phyloP scores from a whole-genome alignment of 345 rosid species.

The Atalantia buxifolia region DNA sequence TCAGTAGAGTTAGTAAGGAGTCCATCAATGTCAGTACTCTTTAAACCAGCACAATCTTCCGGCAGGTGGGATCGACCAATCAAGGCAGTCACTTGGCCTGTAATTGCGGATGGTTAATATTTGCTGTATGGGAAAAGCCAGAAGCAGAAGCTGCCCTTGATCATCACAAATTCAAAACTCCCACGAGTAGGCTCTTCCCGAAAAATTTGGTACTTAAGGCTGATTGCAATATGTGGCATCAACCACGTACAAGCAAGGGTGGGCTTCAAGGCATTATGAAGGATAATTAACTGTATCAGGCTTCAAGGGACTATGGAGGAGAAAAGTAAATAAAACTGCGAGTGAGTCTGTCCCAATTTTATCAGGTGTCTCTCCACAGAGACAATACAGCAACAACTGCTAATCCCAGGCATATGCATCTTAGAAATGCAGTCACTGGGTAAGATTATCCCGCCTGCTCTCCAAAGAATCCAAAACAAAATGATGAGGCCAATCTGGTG shows the following conservation, averaged over 20 bases:
- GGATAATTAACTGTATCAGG: neutral
- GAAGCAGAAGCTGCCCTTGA: conserved; percentile 2
- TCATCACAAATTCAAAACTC: neutral
- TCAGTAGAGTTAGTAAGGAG: neutral
- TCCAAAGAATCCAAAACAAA: neutral
- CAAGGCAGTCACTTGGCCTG: neutral
- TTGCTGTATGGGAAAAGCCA: neutral
- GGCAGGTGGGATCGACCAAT: neutral
- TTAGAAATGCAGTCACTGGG: neutral
- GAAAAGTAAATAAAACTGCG: conserved; percentile 5
- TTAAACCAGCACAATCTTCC: neutral
- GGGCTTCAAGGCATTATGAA: neutral
- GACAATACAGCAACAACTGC: neutral
- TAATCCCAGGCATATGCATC: neutral
- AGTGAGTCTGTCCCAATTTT: neutral
- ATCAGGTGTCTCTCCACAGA: neutral
- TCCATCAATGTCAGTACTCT: conserved; percentile 5
- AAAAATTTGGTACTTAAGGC: neutral
- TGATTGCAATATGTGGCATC: neutral
- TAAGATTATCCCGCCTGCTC: neutral
- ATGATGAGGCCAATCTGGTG: neutral
- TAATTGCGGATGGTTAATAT: neutral
- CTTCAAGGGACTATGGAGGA: neutral
- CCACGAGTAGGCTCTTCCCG: neutral
- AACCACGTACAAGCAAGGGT: neutral